These are phyloP conservation scores for Pichia membranifaciens DNA, from an alignment of 805 yeast species.

Conservation along the genomic window DNA sequence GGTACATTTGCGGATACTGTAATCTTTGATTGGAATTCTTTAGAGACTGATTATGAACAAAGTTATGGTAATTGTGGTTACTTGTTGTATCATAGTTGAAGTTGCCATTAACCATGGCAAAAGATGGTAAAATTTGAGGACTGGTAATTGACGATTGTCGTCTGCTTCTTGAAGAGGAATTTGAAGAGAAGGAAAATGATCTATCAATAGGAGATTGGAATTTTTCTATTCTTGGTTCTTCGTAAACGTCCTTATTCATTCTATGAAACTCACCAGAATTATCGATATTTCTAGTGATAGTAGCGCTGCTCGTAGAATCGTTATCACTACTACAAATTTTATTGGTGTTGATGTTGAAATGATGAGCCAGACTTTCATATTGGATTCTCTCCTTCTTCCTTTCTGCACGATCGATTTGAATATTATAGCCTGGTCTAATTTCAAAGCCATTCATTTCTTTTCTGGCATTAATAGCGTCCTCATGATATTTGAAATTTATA, in stretches of 20 bases:
- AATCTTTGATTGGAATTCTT: neutral
- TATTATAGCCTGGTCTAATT: constrained; percentile 26
- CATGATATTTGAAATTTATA: constrained; percentile 44
- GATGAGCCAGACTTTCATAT: constrained; percentile 20
- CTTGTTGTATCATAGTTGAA: neutral
- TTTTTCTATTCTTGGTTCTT: neutral
- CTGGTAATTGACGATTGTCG: neutral
- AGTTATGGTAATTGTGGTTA: neutral
- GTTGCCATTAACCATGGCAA: neutral
- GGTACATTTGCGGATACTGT: constrained; percentile 4
- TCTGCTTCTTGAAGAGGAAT: constrained; percentile 6
- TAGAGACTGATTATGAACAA: neutral
- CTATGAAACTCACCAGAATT: neutral
- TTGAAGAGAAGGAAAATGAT: constrained; percentile 3
- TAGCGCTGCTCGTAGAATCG: neutral
- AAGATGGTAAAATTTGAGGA: neutral
- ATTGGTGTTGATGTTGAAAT: constrained; percentile 11
- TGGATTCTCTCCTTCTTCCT: constrained; percentile 29
- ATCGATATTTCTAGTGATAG: neutral
- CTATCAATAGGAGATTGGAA: neutral
- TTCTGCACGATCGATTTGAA: constrained; percentile 42
- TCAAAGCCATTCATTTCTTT: constrained; percentile 41
- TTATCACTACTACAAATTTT: neutral
- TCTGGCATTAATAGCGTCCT: constrained; percentile 44
- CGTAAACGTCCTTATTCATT: neutral